Percentiles rank a stretch among this genome's conserved stretches.
These are phyloP conservation scores for Calamus simplicifolius DNA, from an alignment of 176 grass and related monocot genomes.

Conservation along the genomic window DNA sequence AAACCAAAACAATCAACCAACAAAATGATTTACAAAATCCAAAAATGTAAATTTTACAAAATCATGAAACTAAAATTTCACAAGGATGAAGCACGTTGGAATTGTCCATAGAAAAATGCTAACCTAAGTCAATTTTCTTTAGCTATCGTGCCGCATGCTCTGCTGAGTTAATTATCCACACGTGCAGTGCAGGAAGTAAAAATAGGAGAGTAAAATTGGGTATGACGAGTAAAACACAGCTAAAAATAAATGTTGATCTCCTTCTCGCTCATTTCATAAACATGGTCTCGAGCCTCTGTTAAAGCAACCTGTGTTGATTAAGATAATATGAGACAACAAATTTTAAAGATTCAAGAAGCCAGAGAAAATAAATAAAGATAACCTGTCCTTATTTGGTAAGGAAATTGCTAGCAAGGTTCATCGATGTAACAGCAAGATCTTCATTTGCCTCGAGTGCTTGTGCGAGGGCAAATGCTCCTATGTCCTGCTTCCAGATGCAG, in stretches of 20 bases:
- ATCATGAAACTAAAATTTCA: too few species aligned
- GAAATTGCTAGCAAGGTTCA: conserved; percentile 82
- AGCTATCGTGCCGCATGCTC: too few species aligned
- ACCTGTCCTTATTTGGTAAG: conserved; percentile 95
- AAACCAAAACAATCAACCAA: too few species aligned
- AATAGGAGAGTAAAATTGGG: too few species aligned
- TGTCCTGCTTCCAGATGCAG: conserved; percentile 41
- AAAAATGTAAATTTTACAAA: too few species aligned
- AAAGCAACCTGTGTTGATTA: conserved; percentile 73
- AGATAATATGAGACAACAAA: conserved; percentile 10
- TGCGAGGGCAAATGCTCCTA: conserved; percentile 79
- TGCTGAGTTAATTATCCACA: too few species aligned
- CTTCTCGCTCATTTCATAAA: conserved; percentile 77
- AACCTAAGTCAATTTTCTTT: too few species aligned
- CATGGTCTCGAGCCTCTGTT: conserved; percentile 68
- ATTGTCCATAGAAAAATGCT: too few species aligned
- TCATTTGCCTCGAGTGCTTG: conserved; percentile 94
- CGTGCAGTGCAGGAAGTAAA: too few species aligned
- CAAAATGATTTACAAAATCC: too few species aligned
- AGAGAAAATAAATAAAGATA: conserved; percentile 17
- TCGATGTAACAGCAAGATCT: conserved; percentile 67
- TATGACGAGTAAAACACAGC: conserved; percentile 1
- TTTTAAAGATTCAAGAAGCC: conserved; percentile 10
- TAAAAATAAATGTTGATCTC: conserved; percentile 93
- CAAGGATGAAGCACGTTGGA: too few species aligned